Base-by-base conservation (phyloP, 805 yeast species). In the Ogataea henricii region DNA sequence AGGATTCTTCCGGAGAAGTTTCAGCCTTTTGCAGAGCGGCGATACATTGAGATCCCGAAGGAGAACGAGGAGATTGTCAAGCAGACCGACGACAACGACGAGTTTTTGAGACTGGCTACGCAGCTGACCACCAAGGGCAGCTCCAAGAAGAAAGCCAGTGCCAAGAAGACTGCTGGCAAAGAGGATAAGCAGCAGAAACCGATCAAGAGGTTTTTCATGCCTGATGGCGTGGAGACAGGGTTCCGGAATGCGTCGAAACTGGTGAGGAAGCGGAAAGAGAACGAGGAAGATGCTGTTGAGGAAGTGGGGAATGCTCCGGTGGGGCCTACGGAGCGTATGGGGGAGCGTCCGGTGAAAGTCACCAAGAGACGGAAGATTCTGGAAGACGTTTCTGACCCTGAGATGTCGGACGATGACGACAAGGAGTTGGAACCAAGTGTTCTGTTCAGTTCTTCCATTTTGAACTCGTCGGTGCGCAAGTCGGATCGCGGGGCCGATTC, bases 181-280 rank as follows among this genome's bases (percentile, higher is more conserved):
- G 44, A 16, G 10, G 42, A 47, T 10, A 18, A 26, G 25, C 37
- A 39, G 20, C 56, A 58, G 50, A 55, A 48, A 23, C 26, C 46
- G 21, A 49, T 49, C 47, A 62, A 84, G 61, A 68, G 66, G 38
- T 86, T 86, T 53, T 82, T 81, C 62, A 82, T 86, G 88, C 94
- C 94, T 0, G 87, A 83, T 53, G 73, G 81, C 57, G 91, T 81
- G 4, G 78, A 74, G 34, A 77, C 83, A 0, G 91, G 89, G 0
- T 85, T 87, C 54, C 69, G 70, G 30, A 67, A 69, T 18, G 89
- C 82, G 1, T 72, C 79, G 2, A 63, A 64, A 4, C 55, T 85
- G 59, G 75, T 83, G 0, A 30, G 48, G 9, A 63, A 65, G 26
- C 70, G 68, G 46, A 38, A 39, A 39, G 51, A 44, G 14, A 39